phyloP scores from a whole-genome alignment of 371 early-diverging fungal species.

The Mortierella sp. region DNA sequence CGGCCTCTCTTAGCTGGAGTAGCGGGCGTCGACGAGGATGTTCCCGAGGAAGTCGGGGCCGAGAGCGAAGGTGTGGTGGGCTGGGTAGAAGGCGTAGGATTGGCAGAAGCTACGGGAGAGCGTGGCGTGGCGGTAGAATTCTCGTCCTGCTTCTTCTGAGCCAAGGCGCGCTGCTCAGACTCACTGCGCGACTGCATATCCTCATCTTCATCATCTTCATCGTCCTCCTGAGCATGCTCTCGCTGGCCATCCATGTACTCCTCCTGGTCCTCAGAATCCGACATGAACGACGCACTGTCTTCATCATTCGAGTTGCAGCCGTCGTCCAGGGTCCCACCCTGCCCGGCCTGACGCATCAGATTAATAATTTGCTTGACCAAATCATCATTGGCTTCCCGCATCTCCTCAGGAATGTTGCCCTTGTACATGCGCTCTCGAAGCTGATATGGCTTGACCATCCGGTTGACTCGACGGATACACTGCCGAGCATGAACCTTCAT shows the following conservation, averaged over 20 bases:
- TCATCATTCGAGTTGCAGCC: constrained; percentile 42
- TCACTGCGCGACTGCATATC: constrained; percentile 34
- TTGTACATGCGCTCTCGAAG: constrained; percentile 55
- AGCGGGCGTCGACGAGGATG: constrained; percentile 17
- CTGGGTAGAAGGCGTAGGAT: constrained; percentile 25
- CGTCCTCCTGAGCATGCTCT: constrained; percentile 28
- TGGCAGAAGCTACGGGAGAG: constrained; percentile 13
- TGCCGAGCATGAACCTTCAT: constrained; percentile 59
- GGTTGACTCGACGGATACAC: constrained; percentile 53
- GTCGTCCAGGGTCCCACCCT: constrained; percentile 30
- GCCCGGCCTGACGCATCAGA: constrained; percentile 43
- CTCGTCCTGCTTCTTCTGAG: constrained; percentile 12
- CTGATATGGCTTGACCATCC: constrained; percentile 54
- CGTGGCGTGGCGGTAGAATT: constrained; percentile 3
- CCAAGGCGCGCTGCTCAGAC: constrained; percentile 27
- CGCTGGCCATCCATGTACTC: constrained; percentile 6
- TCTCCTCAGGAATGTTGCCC: constrained; percentile 52
- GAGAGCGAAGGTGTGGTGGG: constrained; percentile 25
- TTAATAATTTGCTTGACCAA: constrained; percentile 52
- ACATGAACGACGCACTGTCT: constrained; percentile 33
- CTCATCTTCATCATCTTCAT: constrained; percentile 37
- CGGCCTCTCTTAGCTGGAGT: constrained; percentile 50
- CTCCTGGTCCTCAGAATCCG: constrained; percentile 28
- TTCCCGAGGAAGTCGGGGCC: constrained; percentile 18
- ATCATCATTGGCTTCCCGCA: constrained; percentile 54